These are phyloP conservation scores for Tolypocladium ophioglossoides DNA, from an alignment of 2,329 filamentous ascomycete genomes.

Conservation along the genomic window DNA sequence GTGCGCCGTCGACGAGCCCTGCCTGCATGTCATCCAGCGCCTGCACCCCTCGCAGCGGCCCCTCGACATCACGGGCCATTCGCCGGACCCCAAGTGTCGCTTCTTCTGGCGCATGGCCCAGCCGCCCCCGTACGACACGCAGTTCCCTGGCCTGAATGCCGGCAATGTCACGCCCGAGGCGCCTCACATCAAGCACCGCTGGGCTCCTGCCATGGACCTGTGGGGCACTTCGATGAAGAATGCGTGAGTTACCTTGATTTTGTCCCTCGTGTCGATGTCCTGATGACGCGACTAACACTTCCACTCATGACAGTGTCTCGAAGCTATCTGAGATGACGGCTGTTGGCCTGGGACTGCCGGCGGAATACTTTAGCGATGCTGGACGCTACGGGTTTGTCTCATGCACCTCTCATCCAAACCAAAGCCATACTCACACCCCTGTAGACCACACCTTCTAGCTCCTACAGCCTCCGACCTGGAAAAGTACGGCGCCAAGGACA, in stretches of 20 bases:
- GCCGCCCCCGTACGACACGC: constrained; percentile 39
- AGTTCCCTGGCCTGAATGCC: constrained; percentile 45
- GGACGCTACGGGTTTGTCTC: constrained; percentile 40
- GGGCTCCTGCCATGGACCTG: constrained; percentile 43
- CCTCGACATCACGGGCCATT: constrained; percentile 44
- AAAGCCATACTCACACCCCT: background rate
- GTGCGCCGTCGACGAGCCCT: constrained; percentile 52
- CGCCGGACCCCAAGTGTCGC: constrained; percentile 50
- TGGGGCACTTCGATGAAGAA: constrained; percentile 52
- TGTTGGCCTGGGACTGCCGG: constrained; percentile 41
- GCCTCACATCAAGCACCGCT: constrained; percentile 35
- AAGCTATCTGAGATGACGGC: constrained; percentile 50
- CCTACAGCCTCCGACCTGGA: constrained; percentile 48
- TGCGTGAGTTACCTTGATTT: constrained; percentile 30
- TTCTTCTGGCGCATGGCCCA: constrained; percentile 55
- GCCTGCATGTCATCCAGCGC: constrained; percentile 43
- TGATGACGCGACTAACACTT: background rate
- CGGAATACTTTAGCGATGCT: constrained; percentile 41
- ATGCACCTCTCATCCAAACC: background rate
- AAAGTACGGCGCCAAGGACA: constrained; percentile 42
- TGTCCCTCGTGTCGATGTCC: background rate
- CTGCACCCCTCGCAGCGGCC: constrained; percentile 44
- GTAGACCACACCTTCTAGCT: constrained; percentile 48
- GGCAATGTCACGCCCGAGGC: constrained; percentile 43
- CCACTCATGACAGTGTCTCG: constrained; percentile 29